Evolutionary conservation across 2,329 filamentous ascomycete species (phyloP).

Genomic region (Coleophoma cylindrospora): DNA sequence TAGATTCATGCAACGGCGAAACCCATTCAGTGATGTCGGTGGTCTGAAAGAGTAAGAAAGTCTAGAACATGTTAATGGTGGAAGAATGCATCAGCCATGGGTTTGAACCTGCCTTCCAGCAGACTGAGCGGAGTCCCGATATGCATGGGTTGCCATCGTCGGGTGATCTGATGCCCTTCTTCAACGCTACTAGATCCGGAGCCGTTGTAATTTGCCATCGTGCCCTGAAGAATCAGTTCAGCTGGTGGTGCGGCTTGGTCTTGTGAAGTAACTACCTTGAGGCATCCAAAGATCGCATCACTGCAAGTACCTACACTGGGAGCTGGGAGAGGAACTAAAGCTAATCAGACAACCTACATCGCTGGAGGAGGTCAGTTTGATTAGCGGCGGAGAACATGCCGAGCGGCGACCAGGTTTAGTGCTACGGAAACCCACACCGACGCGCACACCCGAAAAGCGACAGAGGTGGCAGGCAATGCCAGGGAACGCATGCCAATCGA

Average conservation of each 20-base stretch:
- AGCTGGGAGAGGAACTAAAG: too few relatives aligned
- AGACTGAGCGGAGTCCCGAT: slow-evolving; percentile 75
- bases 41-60: slow-evolving; percentile 74
- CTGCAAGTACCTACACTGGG: slow-evolving; percentile 8
- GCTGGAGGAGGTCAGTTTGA: too few relatives aligned
- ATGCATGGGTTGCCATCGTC: slow-evolving; percentile 58
- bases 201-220: slow-evolving; percentile 65
- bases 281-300: slow-evolving; percentile 51
- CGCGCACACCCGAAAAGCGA: too few relatives aligned
- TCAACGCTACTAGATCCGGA: slow-evolving; percentile 54
- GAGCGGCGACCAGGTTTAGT: too few relatives aligned
- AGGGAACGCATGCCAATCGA: too few relatives aligned
- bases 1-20: slow-evolving; percentile 59
- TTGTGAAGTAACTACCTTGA: slow-evolving; percentile 35
- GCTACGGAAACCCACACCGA: too few relatives aligned
- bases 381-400: too few relatives aligned
- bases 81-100: background rate
- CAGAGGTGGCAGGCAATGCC: too few relatives aligned
- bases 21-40: slow-evolving; percentile 64
- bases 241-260: background rate
- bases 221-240: slow-evolving; percentile 38
- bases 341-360: too few relatives aligned
- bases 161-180: slow-evolving; percentile 57
- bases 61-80: slow-evolving; percentile 38
- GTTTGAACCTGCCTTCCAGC: slow-evolving; percentile 69